Evolutionary conservation across 2,329 filamentous ascomycete genomes (phyloP).

Genomic region (Botrytis fabae): DNA sequence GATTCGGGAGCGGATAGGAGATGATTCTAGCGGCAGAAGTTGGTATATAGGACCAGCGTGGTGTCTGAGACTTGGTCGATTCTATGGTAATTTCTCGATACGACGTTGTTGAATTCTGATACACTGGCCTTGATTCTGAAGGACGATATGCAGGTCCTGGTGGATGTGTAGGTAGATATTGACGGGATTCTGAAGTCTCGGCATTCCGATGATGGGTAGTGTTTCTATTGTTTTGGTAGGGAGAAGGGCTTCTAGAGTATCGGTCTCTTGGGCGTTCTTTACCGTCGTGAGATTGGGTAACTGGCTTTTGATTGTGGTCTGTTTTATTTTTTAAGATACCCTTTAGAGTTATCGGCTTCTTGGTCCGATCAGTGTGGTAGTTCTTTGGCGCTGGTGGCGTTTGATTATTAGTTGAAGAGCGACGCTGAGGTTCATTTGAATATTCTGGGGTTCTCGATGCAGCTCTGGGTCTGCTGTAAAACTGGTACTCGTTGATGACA

Average conservation of each 20-base stretch:
- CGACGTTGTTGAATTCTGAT: not conserved
- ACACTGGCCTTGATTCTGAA: not conserved
- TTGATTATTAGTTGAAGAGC: not conserved
- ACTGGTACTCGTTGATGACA: slow-evolving; percentile 3
- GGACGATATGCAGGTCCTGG: not conserved
- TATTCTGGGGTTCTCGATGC: not conserved
- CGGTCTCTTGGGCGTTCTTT: not conserved
- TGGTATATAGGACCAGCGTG: slow-evolving; percentile 11
- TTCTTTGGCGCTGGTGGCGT: not conserved
- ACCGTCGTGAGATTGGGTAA: not conserved
- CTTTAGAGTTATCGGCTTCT: not conserved
- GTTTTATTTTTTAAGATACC: not conserved
- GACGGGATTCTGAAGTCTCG: not conserved
- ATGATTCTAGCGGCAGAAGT: not conserved
- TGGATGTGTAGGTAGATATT: not conserved
- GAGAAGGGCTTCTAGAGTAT: not conserved
- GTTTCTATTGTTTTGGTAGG: not conserved
- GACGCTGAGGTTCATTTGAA: not conserved
- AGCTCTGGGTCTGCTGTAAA: not conserved
- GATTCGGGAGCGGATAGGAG: not conserved
- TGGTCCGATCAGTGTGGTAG: not conserved
- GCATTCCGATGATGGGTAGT: not conserved
- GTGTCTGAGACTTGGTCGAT: not conserved
- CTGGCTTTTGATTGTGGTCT: no score
- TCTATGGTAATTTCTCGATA: not conserved